phyloP scores from a whole-genome alignment of 2,329 filamentous ascomycete genomes.

The Aureobasidium sp. region DNA sequence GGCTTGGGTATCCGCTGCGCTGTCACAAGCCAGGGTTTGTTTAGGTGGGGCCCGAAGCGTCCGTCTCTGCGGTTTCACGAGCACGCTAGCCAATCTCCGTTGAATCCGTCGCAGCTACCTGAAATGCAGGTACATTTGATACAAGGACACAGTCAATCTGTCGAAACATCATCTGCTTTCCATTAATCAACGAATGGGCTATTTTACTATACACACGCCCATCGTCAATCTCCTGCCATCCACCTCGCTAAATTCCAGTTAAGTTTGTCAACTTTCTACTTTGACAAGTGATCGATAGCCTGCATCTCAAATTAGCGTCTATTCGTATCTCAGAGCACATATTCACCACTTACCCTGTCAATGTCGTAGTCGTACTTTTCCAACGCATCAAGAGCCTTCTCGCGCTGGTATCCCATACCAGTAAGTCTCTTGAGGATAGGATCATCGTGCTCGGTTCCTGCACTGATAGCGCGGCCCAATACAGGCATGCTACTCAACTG shows the following conservation, averaged over 20 bases:
- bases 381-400: slow-evolving; percentile 66
- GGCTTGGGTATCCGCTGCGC: not conserved
- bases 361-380: slow-evolving; percentile 96
- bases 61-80: too few species aligned
- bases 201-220: not conserved
- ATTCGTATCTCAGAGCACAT: too few species aligned
- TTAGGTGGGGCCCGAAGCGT: not conserved
- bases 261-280: slow-evolving; percentile 2
- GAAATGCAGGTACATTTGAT: not conserved
- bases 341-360: slow-evolving; percentile 62
- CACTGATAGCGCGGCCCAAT: slow-evolving; percentile 61
- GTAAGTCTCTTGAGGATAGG: slow-evolving; percentile 84
- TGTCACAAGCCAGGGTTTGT: not conserved
- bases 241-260: slow-evolving; percentile 7
- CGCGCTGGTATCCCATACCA: slow-evolving; percentile 75
- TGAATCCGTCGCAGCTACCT: not conserved
- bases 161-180: not conserved
- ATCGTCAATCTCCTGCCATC: not conserved
- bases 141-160: not conserved
- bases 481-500: slow-evolving; percentile 25
- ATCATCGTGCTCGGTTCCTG: slow-evolving; percentile 76
- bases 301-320: slow-evolving; percentile 2
- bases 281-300: slow-evolving; percentile 16
- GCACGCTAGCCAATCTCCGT: not conserved
- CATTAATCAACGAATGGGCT: not conserved